These are phyloP conservation scores for Hemileccinum impolitum DNA, from an alignment of 768 basidiomycete species.

Conservation along the genomic window DNA sequence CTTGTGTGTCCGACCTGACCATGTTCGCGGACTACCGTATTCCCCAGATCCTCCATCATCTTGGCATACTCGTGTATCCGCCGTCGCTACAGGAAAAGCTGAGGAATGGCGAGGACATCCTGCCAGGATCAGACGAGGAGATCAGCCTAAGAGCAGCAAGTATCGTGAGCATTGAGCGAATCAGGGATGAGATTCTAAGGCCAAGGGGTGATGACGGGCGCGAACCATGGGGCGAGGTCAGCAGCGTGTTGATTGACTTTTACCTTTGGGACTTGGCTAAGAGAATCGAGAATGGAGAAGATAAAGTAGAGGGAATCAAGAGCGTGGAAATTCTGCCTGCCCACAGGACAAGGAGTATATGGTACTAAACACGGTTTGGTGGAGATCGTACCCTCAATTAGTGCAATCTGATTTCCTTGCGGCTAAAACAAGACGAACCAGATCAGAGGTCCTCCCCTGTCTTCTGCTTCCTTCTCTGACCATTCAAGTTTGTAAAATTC, in stretches of 20 bases:
- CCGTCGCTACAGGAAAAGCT: slow-evolving; percentile 53
- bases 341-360: slow-evolving; percentile 79
- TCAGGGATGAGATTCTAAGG: slow-evolving; percentile 55
- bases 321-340: slow-evolving; percentile 59
- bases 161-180: slow-evolving; percentile 72
- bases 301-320: slow-evolving; percentile 55
- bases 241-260: slow-evolving; percentile 85
- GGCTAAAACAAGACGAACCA: background rate
- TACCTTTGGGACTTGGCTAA: slow-evolving; percentile 90
- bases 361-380: slow-evolving; percentile 55
- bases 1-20: slow-evolving; percentile 68
- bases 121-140: slow-evolving; percentile 64
- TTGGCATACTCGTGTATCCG: slow-evolving; percentile 73
- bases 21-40: slow-evolving; percentile 97
- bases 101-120: slow-evolving; percentile 40
- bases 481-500: slow-evolving; percentile 19
- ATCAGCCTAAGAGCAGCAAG: slow-evolving; percentile 78
- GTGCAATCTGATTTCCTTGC: slow-evolving; percentile 4
- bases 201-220: slow-evolving; percentile 30
- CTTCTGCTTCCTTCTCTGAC: slow-evolving; percentile 4
- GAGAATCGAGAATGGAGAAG: slow-evolving; percentile 60
- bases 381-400: slow-evolving; percentile 10
- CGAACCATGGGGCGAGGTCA: slow-evolving; percentile 33
- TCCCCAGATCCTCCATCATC: slow-evolving; percentile 85
- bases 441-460: background rate